These are phyloP conservation scores for Sphagnum tenellum DNA, from an alignment of 225 moss, liverwort and hornwort genomes.

Conservation along the genomic window DNA sequence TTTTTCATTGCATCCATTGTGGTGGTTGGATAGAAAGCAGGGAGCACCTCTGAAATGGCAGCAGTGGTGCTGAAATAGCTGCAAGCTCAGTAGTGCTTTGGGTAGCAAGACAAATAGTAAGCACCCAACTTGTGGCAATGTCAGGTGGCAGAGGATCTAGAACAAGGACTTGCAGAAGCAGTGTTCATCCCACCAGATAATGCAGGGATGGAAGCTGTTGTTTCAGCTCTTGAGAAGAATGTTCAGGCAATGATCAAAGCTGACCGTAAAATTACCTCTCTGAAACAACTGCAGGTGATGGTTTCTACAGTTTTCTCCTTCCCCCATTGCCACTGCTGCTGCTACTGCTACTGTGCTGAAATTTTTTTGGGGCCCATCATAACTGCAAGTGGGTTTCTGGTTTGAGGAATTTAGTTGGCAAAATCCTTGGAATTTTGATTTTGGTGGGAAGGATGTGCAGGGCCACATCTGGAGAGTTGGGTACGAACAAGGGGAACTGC, in stretches of 20 bases:
- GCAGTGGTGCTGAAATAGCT: too few relatives aligned
- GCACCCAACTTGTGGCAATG: not conserved
- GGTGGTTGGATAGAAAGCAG: too few relatives aligned
- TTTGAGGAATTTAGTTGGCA: too few relatives aligned
- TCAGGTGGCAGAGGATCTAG: constrained; percentile 77
- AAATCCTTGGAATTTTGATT: not conserved
- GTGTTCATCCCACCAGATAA: constrained; percentile 50
- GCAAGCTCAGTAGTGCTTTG: too few relatives aligned
- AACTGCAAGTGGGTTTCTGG: too few relatives aligned
- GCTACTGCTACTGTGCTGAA: too few relatives aligned
- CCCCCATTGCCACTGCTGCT: too few relatives aligned
- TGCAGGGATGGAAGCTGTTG: constrained; percentile 48
- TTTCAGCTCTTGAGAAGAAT: constrained; percentile 66
- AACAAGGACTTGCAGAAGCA: constrained; percentile 39
- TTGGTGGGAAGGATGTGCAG: constrained; percentile 19
- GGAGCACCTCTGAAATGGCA: too few relatives aligned
- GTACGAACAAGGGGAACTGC: constrained; percentile 68
- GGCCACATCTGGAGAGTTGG: constrained; percentile 97
- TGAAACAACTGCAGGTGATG: constrained; percentile 81
- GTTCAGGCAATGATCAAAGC: constrained; percentile 75
- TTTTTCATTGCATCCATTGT: too few relatives aligned
- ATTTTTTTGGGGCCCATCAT: too few relatives aligned
- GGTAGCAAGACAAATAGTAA: too few relatives aligned
- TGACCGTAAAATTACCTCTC: constrained; percentile 88
- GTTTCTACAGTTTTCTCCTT: too few relatives aligned